phyloP scores from a whole-genome alignment of 208 protist genomes.

The Acanthamoeba sp. region DNA sequence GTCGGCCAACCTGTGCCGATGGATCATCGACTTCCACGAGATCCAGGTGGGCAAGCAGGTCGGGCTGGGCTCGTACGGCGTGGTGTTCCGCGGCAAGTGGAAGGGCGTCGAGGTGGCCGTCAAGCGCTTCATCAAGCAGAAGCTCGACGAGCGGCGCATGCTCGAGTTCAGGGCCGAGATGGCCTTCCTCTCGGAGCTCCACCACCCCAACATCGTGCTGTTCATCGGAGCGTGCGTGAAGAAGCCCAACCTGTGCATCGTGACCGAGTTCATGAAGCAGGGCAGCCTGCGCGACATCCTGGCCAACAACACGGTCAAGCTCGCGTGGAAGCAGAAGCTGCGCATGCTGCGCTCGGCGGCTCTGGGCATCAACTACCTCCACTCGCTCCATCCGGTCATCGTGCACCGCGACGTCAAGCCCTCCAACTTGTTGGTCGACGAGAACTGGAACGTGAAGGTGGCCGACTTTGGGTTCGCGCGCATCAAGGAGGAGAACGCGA shows the following conservation, averaged over 20 bases:
- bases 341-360: not conserved
- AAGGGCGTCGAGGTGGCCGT: constrained; percentile 8
- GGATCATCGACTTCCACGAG: not conserved
- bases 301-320: not conserved
- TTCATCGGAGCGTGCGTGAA: constrained; percentile 12
- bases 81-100: not conserved
- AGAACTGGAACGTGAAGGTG: constrained; percentile 16
- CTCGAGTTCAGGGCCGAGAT: not conserved
- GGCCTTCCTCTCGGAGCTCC: not conserved
- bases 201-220: constrained; percentile 34
- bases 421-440: constrained; percentile 19
- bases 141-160: not conserved
- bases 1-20: constrained; percentile 3
- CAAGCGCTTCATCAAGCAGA: constrained; percentile 1
- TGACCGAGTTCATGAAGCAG: constrained; percentile 5
- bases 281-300: constrained; percentile 50
- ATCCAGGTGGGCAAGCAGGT: not conserved
- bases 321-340: not conserved
- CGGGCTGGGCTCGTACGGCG: not conserved
- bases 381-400: not conserved
- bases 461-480: not conserved
- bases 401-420: constrained; percentile 39
- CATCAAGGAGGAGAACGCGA: constrained; percentile 10
- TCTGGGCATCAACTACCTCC: constrained; percentile 23
- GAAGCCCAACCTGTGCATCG: constrained; percentile 6